Evolutionary conservation across 2,329 filamentous ascomycete species (phyloP), one percentile per base, ranked within the genome.

Genomic region (Myrmaecium sp.): DNA sequence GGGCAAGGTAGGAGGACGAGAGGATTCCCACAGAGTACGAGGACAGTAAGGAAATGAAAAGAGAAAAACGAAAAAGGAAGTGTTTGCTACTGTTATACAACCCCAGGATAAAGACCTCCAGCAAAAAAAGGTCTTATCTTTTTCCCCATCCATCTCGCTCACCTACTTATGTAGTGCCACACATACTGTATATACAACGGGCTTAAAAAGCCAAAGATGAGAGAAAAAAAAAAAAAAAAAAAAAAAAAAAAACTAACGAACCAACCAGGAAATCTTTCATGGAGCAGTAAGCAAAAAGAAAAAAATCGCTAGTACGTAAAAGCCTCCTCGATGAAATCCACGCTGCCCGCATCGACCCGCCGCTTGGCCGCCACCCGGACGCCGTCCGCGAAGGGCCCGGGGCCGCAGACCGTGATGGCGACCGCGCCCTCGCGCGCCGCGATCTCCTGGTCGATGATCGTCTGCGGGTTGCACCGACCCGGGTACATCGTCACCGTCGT

Each of bases 241-340:
- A 12, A 13, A 12, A 12, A 9, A 22, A 12, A 13, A 10, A 12
- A 11, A 26, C 17, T 21, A 30, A 14, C 11, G n/a, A n/a, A n/a
- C n/a, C n/a, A n/a, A n/a, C n/a, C n/a, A n/a, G n/a, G n/a, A n/a
- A n/a, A n/a, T n/a, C n/a, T n/a, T n/a, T n/a, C n/a, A n/a, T n/a
- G n/a, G n/a, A 25, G 22, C 22, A 21, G 25, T 20, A 12, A 13
- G 11, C n/a, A 11, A 26, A 19, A 26, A 30, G 17, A 14, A 25
- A 19, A 23, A 21, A 30, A 26, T 30, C 20, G 13, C 21, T 44
- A 74, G 54, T 70, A 74, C 2, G 68, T 73, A 47, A 74, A 75
- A 20, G 66, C 65, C 51, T 75, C 70, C 43, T 75, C 70, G 12
- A 68, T 57, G 46, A 74, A 73, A 48, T 74, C 69, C 6, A 74